Conservation (phyloP, 1,139 yeast species). For the Yamadazyma buinensis region DNA sequence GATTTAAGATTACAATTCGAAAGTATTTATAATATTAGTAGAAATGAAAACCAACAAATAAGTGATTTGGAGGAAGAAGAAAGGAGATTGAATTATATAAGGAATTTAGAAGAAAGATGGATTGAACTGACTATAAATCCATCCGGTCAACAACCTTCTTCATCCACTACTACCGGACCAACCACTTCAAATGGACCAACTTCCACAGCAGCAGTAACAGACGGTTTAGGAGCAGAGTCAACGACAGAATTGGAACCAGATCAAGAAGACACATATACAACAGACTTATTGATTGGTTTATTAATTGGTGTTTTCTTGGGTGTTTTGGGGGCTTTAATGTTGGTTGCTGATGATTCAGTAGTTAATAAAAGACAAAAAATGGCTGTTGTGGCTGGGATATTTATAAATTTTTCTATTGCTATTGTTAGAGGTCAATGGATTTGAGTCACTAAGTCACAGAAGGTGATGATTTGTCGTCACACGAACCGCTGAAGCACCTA, state of each 20-base stretch:
- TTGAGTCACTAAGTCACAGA: no score
- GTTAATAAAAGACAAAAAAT: conserved; percentile 58
- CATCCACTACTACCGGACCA: conserved; percentile 7
- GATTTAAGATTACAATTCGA: conserved; percentile 74
- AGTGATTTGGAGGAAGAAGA: conserved; percentile 43
- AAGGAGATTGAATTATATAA: conserved; percentile 31
- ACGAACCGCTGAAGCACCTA: no score
- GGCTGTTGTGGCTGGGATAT: conserved; percentile 61
- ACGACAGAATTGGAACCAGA: conserved; percentile 10
- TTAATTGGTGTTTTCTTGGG: conserved; percentile 64
- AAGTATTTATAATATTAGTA: conserved; percentile 42
- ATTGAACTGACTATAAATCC: conserved; percentile 66
- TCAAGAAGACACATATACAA: conserved; percentile 38
- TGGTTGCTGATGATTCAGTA: conserved; percentile 51
- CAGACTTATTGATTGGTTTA: conserved; percentile 61
- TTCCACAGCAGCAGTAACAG: not conserved
- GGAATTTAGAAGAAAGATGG: conserved; percentile 86
- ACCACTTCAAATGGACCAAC: conserved; percentile 2
- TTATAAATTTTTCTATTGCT: conserved; percentile 57
- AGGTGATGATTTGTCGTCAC: no score
- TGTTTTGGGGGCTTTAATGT: conserved; percentile 51
- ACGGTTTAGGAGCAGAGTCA: conserved; percentile 7
- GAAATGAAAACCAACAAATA: conserved; percentile 21
- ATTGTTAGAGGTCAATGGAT: conserved; percentile 49
- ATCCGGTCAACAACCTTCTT: conserved; percentile 7